Evolutionary conservation across 2,329 filamentous ascomycete genomes (phyloP).

Genomic region (Fusarium pseudoanthophilum): DNA sequence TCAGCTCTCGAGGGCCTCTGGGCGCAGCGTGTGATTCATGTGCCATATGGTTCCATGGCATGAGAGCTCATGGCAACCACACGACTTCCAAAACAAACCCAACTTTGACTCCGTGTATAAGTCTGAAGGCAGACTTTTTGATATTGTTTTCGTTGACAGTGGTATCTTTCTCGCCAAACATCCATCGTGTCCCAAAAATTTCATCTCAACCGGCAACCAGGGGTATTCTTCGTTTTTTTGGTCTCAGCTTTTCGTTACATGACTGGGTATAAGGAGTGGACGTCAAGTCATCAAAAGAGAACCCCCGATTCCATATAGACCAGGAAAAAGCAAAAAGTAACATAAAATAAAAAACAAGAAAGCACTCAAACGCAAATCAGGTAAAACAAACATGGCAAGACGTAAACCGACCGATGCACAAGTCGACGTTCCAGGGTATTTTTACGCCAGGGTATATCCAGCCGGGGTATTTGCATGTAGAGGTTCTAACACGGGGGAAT

Average conservation of each 20-base stretch:
- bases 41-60: slow-evolving; percentile 11
- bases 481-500: slow-evolving; percentile 59
- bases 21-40: slow-evolving; percentile 27
- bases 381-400: slow-evolving; percentile 47
- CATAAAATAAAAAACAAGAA: slow-evolving; percentile 28
- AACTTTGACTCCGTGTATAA: slow-evolving; percentile 40
- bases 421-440: slow-evolving; percentile 62
- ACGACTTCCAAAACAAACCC: slow-evolving; percentile 34
- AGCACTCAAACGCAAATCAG: slow-evolving; percentile 32
- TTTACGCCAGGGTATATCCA: slow-evolving; percentile 74
- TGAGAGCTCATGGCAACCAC: slow-evolving; percentile 28
- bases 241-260: slow-evolving; percentile 47
- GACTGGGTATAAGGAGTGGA: slow-evolving; percentile 51
- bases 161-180: slow-evolving; percentile 45
- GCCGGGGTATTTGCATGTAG: slow-evolving; percentile 68
- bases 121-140: slow-evolving; percentile 34
- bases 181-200: slow-evolving; percentile 40
- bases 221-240: slow-evolving; percentile 51
- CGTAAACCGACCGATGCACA: slow-evolving; percentile 60
- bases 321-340: slow-evolving; percentile 36
- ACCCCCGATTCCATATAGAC: slow-evolving; percentile 41
- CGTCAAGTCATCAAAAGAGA: slow-evolving; percentile 50
- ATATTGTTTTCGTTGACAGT: slow-evolving; percentile 39
- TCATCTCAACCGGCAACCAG: slow-evolving; percentile 42
- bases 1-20: neutral